Percentiles rank a stretch among this genome's conserved stretches.
phyloP scores from a whole-genome alignment of 148 eudicot genomes.

The Rhododendron vialii region DNA sequence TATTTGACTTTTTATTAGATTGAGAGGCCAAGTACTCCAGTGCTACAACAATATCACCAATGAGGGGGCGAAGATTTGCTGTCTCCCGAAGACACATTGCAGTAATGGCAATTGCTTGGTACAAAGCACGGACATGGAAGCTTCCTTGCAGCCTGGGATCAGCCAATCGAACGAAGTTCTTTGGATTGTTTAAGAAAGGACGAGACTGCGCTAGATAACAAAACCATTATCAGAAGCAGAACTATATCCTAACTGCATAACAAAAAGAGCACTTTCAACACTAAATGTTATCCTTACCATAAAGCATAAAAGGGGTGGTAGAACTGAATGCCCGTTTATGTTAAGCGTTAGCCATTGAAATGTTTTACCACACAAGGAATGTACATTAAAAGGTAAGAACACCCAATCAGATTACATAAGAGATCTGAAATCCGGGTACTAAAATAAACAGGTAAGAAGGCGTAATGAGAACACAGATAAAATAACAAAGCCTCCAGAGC shows the following conservation, averaged over 20 bases:
- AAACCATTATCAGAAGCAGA: not conserved
- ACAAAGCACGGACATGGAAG: conserved; percentile 45
- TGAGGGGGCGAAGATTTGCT: conserved; percentile 50
- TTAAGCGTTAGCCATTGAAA: not conserved
- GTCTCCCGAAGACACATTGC: conserved; percentile 67
- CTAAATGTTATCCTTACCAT: not conserved
- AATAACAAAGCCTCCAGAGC: conserved; percentile 1
- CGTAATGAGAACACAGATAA: not conserved
- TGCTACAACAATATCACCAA: conserved; percentile 61
- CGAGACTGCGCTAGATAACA: conserved; percentile 40
- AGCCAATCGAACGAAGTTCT: conserved; percentile 42
- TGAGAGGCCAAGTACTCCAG: conserved; percentile 64
- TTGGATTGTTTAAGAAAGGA: conserved; percentile 45
- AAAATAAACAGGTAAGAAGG: conserved; percentile 2
- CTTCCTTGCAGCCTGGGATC: conserved; percentile 57
- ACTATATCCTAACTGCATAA: not conserved
- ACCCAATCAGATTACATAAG: not conserved
- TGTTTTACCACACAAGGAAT: not conserved
- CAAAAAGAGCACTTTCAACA: not conserved
- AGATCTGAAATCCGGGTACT: not conserved
- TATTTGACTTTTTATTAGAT: conserved; percentile 23
- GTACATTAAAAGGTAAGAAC: not conserved
- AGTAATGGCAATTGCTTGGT: conserved; percentile 51
- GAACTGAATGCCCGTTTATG: not conserved
- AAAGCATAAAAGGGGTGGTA: not conserved